A percentile compares a stretch with the other conserved stretches of the same genome.
phyloP scores from a whole-genome alignment of 78 protist species.

The Protostelium mycophagum region DNA sequence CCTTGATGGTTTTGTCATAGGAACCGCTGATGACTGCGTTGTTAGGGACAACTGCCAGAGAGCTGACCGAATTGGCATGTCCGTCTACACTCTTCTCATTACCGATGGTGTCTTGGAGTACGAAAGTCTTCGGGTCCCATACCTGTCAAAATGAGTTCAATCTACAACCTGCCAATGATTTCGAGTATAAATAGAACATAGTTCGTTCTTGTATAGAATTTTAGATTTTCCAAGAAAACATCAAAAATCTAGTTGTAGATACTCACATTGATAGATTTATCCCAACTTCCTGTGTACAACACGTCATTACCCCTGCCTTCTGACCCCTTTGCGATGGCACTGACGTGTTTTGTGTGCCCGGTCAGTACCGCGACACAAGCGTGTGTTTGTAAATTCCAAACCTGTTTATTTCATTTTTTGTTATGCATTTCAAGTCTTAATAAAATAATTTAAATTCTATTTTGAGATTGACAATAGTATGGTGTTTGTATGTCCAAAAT shows the following conservation, averaged over 20 bases:
- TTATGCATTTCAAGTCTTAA: neutral
- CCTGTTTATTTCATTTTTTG: neutral
- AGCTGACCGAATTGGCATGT: neutral
- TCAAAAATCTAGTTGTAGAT: too few relatives aligned
- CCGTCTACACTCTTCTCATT: neutral
- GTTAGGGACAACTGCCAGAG: neutral
- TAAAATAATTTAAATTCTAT: too few relatives aligned
- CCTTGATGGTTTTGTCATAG: neutral
- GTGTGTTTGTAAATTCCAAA: neutral
- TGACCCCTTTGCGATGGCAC: slow-evolving; percentile 27
- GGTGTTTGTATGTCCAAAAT: too few relatives aligned
- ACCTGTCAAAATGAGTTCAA: too few relatives aligned
- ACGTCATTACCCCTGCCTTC: neutral
- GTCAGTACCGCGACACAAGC: neutral
- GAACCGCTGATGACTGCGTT: neutral
- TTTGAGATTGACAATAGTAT: too few relatives aligned
- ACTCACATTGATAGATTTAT: slow-evolving; percentile 33
- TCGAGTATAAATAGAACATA: too few relatives aligned
- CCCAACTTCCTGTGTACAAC: slow-evolving; percentile 50
- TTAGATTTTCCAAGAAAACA: too few relatives aligned
- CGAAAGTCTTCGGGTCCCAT: neutral
- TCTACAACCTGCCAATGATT: too few relatives aligned
- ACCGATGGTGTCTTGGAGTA: neutral
- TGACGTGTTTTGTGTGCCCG: slow-evolving; percentile 39
- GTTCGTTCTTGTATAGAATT: too few relatives aligned